A percentile compares a stretch with the other conserved stretches of the same genome.
Conservation (phyloP, 1,284 basidiomycete genomes). For the Rhodotorula sp. region DNA sequence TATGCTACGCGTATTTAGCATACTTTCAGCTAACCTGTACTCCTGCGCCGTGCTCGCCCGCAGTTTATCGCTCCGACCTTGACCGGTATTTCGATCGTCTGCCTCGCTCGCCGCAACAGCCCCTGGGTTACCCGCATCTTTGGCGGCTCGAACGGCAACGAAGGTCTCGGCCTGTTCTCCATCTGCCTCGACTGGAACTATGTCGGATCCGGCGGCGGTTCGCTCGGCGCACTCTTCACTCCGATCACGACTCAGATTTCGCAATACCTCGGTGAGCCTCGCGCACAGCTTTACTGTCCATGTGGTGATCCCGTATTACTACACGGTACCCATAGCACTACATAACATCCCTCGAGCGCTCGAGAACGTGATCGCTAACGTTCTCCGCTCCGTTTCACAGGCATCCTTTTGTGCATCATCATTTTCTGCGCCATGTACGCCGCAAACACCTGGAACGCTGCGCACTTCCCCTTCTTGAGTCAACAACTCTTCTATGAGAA, state of each 20-base stretch:
- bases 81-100: conserved; percentile 56
- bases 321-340: no score
- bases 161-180: conserved; percentile 61
- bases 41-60: no score
- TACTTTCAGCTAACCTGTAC: background rate
- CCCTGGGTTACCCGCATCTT: conserved; percentile 63
- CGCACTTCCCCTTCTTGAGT: conserved; percentile 61
- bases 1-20: background rate
- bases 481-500: conserved; percentile 59
- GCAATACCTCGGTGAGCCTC: conserved; percentile 26
- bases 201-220: conserved; percentile 39
- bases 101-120: conserved; percentile 59
- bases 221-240: conserved; percentile 37
- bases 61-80: conserved; percentile 56
- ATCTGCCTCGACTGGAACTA: conserved; percentile 55
- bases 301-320: no score
- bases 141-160: conserved; percentile 58
- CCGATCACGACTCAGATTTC: conserved; percentile 37
- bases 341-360: no score
- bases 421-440: conserved; percentile 60
- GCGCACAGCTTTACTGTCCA: background rate
- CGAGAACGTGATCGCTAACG: background rate
- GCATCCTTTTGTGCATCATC: conserved; percentile 50
- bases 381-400: background rate
- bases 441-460: conserved; percentile 26